Conservation (phyloP, 1,139 yeast species). For the Pichia sp. region DNA sequence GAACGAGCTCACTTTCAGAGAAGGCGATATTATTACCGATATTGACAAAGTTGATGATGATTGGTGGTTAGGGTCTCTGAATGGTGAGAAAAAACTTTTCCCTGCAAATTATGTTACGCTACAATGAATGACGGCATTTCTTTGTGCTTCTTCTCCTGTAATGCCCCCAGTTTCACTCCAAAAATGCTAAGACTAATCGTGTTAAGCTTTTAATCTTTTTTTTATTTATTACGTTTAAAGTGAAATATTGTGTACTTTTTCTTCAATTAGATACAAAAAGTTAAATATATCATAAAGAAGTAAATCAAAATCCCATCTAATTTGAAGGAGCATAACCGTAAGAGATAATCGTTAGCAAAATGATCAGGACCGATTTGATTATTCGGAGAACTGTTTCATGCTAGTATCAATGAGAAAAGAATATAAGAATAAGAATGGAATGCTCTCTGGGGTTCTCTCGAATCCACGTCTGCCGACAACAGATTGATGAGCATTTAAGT, state of each 20-base stretch:
- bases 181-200: background rate
- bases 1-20: conserved; percentile 78
- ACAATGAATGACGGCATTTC: conserved; percentile 17
- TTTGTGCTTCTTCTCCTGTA: background rate
- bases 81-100: conserved; percentile 79
- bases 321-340: background rate
- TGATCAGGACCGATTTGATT: background rate
- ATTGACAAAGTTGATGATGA: conserved; percentile 90
- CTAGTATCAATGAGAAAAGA: conserved; percentile 26
- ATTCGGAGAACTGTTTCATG: background rate
- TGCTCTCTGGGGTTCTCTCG: conserved; percentile 48
- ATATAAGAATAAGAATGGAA: conserved; percentile 52
- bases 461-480: conserved; percentile 67
- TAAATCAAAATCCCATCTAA: background rate
- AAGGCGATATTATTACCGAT: conserved; percentile 75
- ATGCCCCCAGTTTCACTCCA: background rate
- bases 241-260: background rate
- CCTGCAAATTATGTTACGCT: conserved; percentile 81
- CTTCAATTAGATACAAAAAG: background rate
- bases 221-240: background rate
- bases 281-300: background rate
- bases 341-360: background rate
- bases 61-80: conserved; percentile 90
- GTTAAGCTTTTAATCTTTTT: background rate
- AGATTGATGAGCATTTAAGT: conserved; percentile 69